Conservation (phyloP, 1,284 basidiomycete genomes). For the Garcileccinum viscosum region DNA sequence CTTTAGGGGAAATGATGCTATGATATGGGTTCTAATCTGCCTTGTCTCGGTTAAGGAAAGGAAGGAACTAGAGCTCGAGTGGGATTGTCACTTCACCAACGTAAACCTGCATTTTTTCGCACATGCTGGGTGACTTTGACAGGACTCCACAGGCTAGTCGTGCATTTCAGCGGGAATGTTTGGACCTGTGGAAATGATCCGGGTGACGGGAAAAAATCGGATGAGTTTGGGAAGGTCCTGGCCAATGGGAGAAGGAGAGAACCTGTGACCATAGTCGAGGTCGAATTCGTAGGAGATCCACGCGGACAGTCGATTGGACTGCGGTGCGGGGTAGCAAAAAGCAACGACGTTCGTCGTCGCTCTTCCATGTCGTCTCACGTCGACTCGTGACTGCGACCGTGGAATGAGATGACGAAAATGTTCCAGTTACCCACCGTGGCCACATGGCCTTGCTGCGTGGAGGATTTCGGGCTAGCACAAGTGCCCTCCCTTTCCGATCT, state of each 20-base stretch:
- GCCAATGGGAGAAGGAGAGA: constrained; percentile 19
- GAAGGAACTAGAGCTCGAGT: constrained; percentile 13
- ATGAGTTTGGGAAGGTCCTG: constrained; percentile 27
- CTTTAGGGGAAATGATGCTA: constrained; percentile 16
- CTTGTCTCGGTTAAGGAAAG: constrained; percentile 28
- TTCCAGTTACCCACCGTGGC: constrained; percentile 4
- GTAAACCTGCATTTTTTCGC: constrained; percentile 3
- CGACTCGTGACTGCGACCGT: constrained; percentile 1
- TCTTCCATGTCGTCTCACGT: background rate
- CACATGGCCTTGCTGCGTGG: constrained; percentile 19
- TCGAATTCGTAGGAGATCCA: background rate
- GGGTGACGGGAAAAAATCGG: constrained; percentile 21
- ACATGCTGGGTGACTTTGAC: constrained; percentile 1
- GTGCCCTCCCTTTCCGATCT: constrained; percentile 5
- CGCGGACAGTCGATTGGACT: background rate
- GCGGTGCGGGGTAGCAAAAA: background rate
- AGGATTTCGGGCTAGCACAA: background rate
- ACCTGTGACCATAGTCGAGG: background rate
- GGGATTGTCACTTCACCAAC: constrained; percentile 21
- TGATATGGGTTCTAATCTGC: constrained; percentile 22
- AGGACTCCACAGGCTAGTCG: background rate
- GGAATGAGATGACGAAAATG: constrained; percentile 10
- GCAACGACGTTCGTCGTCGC: background rate
- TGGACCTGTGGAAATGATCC: constrained; percentile 26
- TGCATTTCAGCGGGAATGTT: constrained; percentile 12